phyloP scores from a whole-genome alignment of 768 basidiomycete species.

The Mycena olivaceomarginata region DNA sequence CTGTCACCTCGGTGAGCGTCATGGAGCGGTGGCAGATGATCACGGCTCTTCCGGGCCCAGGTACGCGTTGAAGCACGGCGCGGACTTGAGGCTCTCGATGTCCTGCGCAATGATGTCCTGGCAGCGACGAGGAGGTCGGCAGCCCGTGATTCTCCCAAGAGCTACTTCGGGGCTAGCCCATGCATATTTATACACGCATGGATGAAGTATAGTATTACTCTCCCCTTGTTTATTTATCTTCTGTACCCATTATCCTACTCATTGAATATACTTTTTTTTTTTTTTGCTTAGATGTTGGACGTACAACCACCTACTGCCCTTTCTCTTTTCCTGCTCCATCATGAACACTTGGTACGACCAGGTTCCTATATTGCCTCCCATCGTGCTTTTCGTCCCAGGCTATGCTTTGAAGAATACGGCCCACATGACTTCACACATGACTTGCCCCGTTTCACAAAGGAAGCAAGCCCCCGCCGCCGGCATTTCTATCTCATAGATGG shows the following conservation, averaged over 20 bases:
- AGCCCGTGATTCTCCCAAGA: background rate
- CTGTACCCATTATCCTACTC: constrained; percentile 34
- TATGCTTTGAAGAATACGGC: too few species aligned
- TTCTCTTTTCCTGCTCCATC: too few species aligned
- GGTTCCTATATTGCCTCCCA: too few species aligned
- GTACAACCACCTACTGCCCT: too few species aligned
- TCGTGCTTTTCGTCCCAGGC: too few species aligned
- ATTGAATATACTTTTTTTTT: constrained; percentile 3
- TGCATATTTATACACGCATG: constrained; percentile 23
- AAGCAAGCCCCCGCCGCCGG: too few species aligned
- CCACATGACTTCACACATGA: too few species aligned
- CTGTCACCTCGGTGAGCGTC: constrained; percentile 53
- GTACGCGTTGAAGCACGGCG: constrained; percentile 34
- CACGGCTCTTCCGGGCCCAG: constrained; percentile 21
- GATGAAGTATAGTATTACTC: constrained; percentile 14
- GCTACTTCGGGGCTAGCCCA: constrained; percentile 17
- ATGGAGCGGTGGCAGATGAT: constrained; percentile 62
- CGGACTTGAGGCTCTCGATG: constrained; percentile 32
- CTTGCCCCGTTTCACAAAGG: too few species aligned
- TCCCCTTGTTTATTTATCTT: constrained; percentile 11
- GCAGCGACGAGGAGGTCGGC: constrained; percentile 40
- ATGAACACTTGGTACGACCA: too few species aligned
- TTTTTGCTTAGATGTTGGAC: too few species aligned
- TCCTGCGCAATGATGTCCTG: constrained; percentile 39
- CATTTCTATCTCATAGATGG: too few species aligned